These are phyloP conservation scores for Lojkania enalia DNA, from an alignment of 2,329 filamentous ascomycete species.

Conservation along the genomic window DNA sequence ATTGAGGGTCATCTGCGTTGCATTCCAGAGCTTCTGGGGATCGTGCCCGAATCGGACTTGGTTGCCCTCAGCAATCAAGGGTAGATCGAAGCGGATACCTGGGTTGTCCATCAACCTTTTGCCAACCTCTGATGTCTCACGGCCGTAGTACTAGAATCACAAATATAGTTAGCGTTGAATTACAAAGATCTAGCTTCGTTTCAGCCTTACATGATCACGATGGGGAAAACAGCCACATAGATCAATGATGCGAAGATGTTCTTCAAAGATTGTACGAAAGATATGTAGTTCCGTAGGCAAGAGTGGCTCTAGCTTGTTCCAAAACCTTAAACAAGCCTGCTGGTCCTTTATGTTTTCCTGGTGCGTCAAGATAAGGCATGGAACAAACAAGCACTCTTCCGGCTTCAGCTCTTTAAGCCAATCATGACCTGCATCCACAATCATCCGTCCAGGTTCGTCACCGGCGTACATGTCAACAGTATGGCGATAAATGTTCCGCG, in stretches of 20 bases:
- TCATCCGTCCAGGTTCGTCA: conserved; percentile 19
- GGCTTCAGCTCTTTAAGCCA: conserved; percentile 12
- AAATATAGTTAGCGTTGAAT: background rate
- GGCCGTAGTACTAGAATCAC: conserved; percentile 18
- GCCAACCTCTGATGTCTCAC: conserved; percentile 13
- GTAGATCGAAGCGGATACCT: conserved; percentile 16
- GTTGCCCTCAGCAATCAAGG: conserved; percentile 14
- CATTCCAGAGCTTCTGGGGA: conserved; percentile 15
- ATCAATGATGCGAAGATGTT: conserved; percentile 15
- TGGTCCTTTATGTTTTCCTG: conserved; percentile 12
- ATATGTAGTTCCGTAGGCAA: conserved; percentile 13
- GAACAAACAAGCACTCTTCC: conserved; percentile 14
- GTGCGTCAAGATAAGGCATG: conserved; percentile 11
- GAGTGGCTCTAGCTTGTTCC: conserved; percentile 11
- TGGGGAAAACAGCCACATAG: conserved; percentile 12
- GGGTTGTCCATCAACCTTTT: conserved; percentile 19
- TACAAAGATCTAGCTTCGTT: background rate
- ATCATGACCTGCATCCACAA: conserved; percentile 13
- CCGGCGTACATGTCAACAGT: conserved; percentile 36
- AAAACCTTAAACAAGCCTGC: conserved; percentile 12
- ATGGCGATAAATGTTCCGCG: conserved; percentile 43
- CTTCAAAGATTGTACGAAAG: conserved; percentile 17
- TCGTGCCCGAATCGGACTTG: conserved; percentile 16
- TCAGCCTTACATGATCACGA: conserved; percentile 3
- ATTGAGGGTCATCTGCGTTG: conserved; percentile 15